Evolutionary conservation across 441 rosid species (phyloP), one percentile per base, ranked within the genome.

Genomic region (Aleurites moluccanus): DNA sequence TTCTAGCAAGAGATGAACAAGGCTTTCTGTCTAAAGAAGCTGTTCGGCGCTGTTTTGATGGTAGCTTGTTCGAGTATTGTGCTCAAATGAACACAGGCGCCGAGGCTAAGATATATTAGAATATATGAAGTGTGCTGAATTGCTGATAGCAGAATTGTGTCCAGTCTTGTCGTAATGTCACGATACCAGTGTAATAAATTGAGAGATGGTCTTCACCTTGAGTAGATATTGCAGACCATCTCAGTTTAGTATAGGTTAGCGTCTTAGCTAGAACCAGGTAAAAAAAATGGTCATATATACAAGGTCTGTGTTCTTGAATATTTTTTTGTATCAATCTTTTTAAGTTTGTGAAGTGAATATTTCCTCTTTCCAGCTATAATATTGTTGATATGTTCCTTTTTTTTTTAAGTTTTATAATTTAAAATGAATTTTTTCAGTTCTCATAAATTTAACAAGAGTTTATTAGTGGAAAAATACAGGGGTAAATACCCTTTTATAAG

Each of bases 21-120:
- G 98, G 97, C 8, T 85, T 81, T 62, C 75, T 89, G 63, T 80
- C 88, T 0, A 91, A 91, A 82, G 98, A 94, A 84, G 97, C 94
- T 10, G 73, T 82, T 30, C 85, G 99, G 67, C 83, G 90, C 38
- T 86, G 88, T 64, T 90, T 78, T 66, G 98, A 94, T 64, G 99
- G 98, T 50, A 88, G 91, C 68, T 81, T 94, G 79, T 94, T 92
- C 52, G 91, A 92, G 63, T 80, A 85, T 27, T 69, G 79, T 40
- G 95, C 96, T 62, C 85, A 80, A 59, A 80, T 80, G 88, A 87
- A 88, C 30, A 74, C 52, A 75, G 85, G 42, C 1, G 28, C 28
- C 9, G 69, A 80, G 28, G 42, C n/a, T 21, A 72, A 81, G 74
- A 62, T 78, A 77, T 59, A 10, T 25, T 68, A 30, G 60, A 56